Base-by-base conservation (phyloP, 495 filamentous ascomycete genomes). In the Cairneyella variabilis region DNA sequence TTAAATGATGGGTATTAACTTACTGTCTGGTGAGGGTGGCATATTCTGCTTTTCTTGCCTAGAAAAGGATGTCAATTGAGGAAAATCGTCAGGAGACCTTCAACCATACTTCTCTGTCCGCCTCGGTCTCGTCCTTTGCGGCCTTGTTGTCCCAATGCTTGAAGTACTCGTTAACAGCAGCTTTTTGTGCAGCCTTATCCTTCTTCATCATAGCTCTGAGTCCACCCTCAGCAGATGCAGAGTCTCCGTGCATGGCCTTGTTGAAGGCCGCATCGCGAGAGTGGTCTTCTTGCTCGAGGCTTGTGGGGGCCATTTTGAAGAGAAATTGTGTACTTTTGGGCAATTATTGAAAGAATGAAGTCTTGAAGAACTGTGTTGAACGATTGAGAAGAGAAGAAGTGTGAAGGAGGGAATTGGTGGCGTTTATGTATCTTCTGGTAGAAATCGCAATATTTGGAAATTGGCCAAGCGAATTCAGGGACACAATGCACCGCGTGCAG, bases 61-160 rank as follows among this genome's bases (percentile, higher is more conserved):
- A 61, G 60, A 26, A 50, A 38, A 44, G 22, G 40, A 42, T 47
- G 39, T 54, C 62, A 56, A 42, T 60, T 54, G 9, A n/a, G 16
- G 27, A 47, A 20, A 27, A 1, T 46, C 8, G 20, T 34, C 17
- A 17, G 46, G 45, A n/a, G 22, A 37, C 3, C 18, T 16, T 37
- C 25, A 39, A 17, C 55, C 78, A 34, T 69, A 89, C 89, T 71
- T 89, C 87, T 61, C 93, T 83, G 55, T 77, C 84, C 51, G 82
- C 87, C 23, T 82, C 79, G 0, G 92, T 98, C 80, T 98, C 93
- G 21, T 78, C 76, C 37, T 76, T 82, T 34, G 91, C 88, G 51
- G 68, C 69, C 76, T 97, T 93, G 77, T 95, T 89, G 73, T 98
- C 93, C 88, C 92, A 98, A 71, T 96, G 95, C 83, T 97, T 98